phyloP scores from a whole-genome alignment of 306 rosid genomes.

The Vigna radiata region DNA sequence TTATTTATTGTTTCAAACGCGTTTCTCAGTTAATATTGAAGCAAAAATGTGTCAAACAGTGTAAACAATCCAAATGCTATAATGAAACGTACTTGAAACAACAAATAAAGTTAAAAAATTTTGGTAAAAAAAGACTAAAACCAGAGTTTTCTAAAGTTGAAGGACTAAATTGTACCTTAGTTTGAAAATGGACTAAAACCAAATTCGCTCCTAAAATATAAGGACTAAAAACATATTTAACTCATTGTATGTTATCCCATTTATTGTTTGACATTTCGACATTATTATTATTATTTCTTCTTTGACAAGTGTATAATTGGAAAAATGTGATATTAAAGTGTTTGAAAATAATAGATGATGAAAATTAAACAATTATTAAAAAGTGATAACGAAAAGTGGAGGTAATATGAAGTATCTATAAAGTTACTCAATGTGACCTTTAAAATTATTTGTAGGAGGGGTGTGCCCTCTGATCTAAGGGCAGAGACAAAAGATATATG shows the following conservation, averaged over 20 bases:
- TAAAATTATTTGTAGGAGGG: not conserved
- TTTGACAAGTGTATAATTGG: not conserved
- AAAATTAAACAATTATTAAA: not conserved
- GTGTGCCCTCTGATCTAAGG: not conserved
- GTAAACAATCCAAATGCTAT: no score
- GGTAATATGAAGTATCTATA: not conserved
- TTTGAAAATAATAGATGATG: not conserved
- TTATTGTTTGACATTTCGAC: not conserved
- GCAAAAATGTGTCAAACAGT: no score
- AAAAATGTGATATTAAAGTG: not conserved
- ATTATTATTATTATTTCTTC: not conserved
- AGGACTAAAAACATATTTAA: no score
- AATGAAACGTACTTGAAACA: no score
- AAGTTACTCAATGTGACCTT: not conserved
- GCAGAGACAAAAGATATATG: conserved; percentile 28
- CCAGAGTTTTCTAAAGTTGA: no score
- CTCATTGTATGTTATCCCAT: not conserved
- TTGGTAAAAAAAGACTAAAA: no score
- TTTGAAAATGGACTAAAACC: no score
- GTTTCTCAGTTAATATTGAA: no score
- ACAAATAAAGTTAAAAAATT: no score
- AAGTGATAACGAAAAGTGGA: not conserved
- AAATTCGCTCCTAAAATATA: no score
- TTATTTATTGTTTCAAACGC: no score
- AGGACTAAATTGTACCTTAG: no score